Evolutionary conservation across 805 yeast genomes (phyloP).

Genomic region (Ogataea paraovalis): DNA sequence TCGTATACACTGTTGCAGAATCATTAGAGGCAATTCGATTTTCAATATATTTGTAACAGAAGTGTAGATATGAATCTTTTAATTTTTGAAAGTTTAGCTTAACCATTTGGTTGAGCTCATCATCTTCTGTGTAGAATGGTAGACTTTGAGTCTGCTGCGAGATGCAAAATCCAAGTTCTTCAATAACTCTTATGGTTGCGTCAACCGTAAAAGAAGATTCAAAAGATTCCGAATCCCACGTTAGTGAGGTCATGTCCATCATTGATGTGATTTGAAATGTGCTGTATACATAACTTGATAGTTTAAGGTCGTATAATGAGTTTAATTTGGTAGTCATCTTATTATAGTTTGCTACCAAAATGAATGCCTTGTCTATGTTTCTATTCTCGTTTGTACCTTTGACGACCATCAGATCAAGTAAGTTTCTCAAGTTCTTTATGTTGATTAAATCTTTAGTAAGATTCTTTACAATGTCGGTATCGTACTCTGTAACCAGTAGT

Average conservation of each 20-base stretch:
- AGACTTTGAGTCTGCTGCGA: conserved; percentile 1
- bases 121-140: not conserved
- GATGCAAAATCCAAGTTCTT: conserved; percentile 11
- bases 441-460: conserved; percentile 1
- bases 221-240: not conserved
- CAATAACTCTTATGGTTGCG: conserved; percentile 4
- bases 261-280: conserved; percentile 10
- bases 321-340: conserved; percentile 7
- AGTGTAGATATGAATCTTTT: conserved; percentile 22
- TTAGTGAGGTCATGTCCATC: conserved; percentile 7
- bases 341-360: conserved; percentile 10
- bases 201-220: not conserved
- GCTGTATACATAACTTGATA: conserved; percentile 6
- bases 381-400: conserved; percentile 7
- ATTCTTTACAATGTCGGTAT: not conserved
- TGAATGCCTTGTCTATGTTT: conserved; percentile 7
- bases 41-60: conserved; percentile 27
- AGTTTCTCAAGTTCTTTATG: conserved; percentile 2
- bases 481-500: not conserved
- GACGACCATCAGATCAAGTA: conserved; percentile 12
- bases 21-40: conserved; percentile 23
- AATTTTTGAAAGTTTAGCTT: conserved; percentile 15
- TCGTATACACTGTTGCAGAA: conserved; percentile 22
- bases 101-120: conserved; percentile 6
- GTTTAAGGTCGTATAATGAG: conserved; percentile 1